A percentile compares a stretch with the other conserved stretches of the same genome.
Evolutionary conservation across 1,284 basidiomycete genomes (phyloP).

Genomic region (Puccinia hordei): DNA sequence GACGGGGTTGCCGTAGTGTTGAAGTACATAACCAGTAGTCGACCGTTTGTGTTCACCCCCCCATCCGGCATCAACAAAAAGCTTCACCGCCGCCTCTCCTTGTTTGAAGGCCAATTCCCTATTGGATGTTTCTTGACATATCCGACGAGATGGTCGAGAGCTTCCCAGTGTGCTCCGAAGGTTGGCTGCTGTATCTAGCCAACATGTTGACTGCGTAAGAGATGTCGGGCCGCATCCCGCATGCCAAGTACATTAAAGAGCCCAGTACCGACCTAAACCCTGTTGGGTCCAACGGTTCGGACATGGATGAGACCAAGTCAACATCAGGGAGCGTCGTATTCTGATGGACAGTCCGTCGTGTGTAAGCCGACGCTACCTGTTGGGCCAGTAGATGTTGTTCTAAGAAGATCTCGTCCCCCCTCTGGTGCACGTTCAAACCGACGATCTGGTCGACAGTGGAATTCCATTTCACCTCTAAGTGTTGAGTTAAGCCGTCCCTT

Average conservation of each 20-base stretch:
- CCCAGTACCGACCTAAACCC: not conserved
- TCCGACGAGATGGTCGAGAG: not conserved
- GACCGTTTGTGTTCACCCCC: constrained; percentile 11
- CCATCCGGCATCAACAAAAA: constrained; percentile 18
- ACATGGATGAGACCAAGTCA: not conserved
- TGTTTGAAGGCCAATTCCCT: not conserved
- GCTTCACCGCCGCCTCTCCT: too few species aligned
- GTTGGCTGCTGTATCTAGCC: not conserved
- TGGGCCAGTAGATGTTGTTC: not conserved
- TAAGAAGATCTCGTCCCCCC: not conserved
- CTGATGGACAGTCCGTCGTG: not conserved
- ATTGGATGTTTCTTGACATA: not conserved
- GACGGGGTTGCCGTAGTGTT: not conserved
- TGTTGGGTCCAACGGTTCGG: not conserved
- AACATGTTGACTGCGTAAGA: constrained; percentile 7
- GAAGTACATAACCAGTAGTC: not conserved
- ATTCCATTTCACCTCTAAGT: constrained; percentile 4
- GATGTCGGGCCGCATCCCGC: not conserved
- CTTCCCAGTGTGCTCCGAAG: not conserved
- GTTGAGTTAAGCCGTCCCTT: not conserved
- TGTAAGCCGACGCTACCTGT: not conserved
- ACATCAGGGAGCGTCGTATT: not conserved
- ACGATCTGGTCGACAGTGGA: constrained; percentile 12
- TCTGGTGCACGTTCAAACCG: not conserved
- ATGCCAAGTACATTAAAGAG: not conserved